These are phyloP conservation scores for Xylaria sp. DNA, from an alignment of 2,329 filamentous ascomycete genomes.

Conservation along the genomic window DNA sequence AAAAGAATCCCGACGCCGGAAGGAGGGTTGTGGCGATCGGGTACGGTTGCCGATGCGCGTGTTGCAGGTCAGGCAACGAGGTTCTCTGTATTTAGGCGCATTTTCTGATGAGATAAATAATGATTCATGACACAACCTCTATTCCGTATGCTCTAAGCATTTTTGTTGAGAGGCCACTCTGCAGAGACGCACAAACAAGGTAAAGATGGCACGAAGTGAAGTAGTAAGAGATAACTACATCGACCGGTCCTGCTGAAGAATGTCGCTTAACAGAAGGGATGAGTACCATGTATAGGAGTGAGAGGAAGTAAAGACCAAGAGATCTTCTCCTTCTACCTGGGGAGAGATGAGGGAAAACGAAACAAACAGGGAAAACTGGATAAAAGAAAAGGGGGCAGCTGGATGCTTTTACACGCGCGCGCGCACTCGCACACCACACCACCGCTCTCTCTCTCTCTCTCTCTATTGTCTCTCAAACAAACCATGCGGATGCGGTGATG, in stretches of 20 bases:
- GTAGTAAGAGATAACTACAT: not conserved
- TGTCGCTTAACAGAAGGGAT: constrained; percentile 17
- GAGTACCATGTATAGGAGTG: not conserved
- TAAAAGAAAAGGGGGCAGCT: constrained; percentile 31
- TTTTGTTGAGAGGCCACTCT: not conserved
- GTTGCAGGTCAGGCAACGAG: constrained; percentile 35
- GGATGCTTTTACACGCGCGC: constrained; percentile 33
- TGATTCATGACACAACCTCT: constrained; percentile 39
- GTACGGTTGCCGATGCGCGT: constrained; percentile 29
- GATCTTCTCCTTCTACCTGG: not conserved
- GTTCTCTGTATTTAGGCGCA: constrained; percentile 43
- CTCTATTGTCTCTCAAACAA: no score
- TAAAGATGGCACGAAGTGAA: not conserved
- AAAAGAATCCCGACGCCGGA: constrained; percentile 24
- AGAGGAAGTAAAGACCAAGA: not conserved
- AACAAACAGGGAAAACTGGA: constrained; percentile 27
- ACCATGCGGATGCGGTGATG: constrained; percentile 41
- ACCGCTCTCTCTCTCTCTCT: constrained; percentile 27
- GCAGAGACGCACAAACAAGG: not conserved
- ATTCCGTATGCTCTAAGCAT: constrained; percentile 5
- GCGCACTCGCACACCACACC: constrained; percentile 39
- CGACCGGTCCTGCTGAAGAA: constrained; percentile 11
- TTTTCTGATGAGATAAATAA: constrained; percentile 41
- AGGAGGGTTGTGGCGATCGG: constrained; percentile 28
- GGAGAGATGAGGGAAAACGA: constrained; percentile 18